Base-by-base conservation (phyloP, 1,284 basidiomycete species). In the Ustilago curta region DNA sequence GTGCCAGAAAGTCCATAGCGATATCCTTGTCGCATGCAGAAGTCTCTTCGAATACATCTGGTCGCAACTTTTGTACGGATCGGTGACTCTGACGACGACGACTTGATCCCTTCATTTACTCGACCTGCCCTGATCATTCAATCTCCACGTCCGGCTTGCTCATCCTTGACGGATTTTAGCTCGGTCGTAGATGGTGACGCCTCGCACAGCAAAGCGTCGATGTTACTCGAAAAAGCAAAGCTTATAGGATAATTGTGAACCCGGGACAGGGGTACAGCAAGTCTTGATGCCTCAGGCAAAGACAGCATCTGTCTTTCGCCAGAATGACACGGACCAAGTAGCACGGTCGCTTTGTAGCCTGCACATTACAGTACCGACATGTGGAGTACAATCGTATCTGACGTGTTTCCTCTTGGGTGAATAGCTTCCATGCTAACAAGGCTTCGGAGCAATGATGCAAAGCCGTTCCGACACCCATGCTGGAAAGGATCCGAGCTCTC, bases 121-220 rank as follows among this genome's bases (percentile, higher is more conserved):
- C 37, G 23, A 8, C 35, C 12, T 11, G 35, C n/a, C 27, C 31
- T 12, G 5, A 9, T 18, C 18, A 12, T 48, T 29, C 21, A 7
- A 48, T 25, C 23, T 47, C 9, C 8, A 3, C 37, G 7, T 44
- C 54, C 25, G 14, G 47, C 43, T 25, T 2, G 4, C 23, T 39
- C 31, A 3, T 19, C 2, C 29, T 31, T 12, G 14, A 47, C 23
- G 8, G 8, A 39, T 42, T n/a, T 7, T 48, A 70, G 68, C 68
- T 70, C 47, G 61, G 68, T 37, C 61, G 68, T 23, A 70, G 60
- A 27, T 70, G 68, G 68, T 70, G 56, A 64, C 4, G 19, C 27
- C 16, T 60, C 9, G 60, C 67, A n/a, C 32, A 55, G 4, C 18
- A 47, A 16, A 56, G 23, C 5, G 37, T 59, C 14, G 60, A 58